phyloP scores from a whole-genome alignment of 2,329 filamentous ascomycete species.

The Fusarium equiseti region DNA sequence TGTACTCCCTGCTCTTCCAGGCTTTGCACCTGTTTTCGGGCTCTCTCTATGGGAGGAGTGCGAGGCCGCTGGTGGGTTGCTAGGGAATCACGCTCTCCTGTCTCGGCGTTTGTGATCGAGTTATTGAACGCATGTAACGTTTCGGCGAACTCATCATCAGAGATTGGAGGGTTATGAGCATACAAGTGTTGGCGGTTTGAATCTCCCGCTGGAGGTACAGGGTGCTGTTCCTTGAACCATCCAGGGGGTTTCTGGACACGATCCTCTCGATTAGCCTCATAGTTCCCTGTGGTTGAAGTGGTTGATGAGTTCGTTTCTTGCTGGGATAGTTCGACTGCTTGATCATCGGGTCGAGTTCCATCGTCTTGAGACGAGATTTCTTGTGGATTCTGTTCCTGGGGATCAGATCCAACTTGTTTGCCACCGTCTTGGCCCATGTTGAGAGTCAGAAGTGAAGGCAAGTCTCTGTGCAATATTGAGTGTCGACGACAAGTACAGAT shows the following conservation, averaged over 20 bases:
- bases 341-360: neutral
- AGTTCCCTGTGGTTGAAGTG: conserved; percentile 1
- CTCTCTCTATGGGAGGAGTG: conserved; percentile 31
- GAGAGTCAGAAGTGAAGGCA: neutral
- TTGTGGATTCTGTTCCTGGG: neutral
- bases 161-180: conserved; percentile 10
- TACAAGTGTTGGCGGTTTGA: conserved; percentile 30
- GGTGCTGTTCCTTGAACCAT: conserved; percentile 24
- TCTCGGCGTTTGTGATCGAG: neutral
- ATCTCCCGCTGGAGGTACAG: neutral
- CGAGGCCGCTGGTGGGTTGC: conserved; percentile 22
- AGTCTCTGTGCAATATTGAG: neutral
- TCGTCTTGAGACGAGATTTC: neutral
- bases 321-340: neutral
- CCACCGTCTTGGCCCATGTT: neutral
- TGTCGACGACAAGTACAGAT: neutral
- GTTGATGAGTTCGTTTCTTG: neutral
- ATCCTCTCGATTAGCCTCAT: neutral
- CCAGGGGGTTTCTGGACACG: neutral
- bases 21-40: conserved; percentile 11
- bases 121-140: neutral
- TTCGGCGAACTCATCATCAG: neutral
- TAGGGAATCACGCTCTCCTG: conserved; percentile 4
- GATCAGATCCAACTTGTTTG: neutral
- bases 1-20: conserved; percentile 13